Evolutionary conservation across 1,284 basidiomycete species (phyloP).

Genomic region (Ustilago esculenta): DNA sequence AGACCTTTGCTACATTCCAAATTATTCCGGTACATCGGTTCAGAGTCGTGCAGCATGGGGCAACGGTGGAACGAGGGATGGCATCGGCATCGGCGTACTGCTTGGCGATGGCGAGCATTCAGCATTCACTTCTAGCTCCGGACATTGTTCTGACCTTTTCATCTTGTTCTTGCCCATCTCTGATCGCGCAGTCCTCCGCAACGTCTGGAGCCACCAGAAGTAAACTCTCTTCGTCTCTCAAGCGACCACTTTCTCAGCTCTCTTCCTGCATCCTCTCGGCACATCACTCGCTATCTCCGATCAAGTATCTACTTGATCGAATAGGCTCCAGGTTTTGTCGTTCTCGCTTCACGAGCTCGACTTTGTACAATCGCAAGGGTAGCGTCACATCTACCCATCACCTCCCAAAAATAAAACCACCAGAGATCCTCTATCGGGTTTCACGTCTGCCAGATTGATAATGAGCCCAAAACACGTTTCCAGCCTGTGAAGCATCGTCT

Average conservation of each 20-base stretch:
- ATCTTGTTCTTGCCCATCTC: too few relatives aligned
- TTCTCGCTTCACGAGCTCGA: not conserved
- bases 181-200: conserved; percentile 51
- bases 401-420: conserved; percentile 12
- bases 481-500: too few relatives aligned
- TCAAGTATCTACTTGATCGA: too few relatives aligned
- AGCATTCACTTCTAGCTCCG: too few relatives aligned
- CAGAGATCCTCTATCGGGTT: conserved; percentile 14
- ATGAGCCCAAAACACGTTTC: too few relatives aligned
- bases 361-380: conserved; percentile 27
- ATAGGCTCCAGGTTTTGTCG: conserved; percentile 4
- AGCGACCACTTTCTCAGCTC: conserved; percentile 6
- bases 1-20: conserved; percentile 61
- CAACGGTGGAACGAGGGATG: not conserved
- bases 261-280: conserved; percentile 4
- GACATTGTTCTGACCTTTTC: conserved; percentile 14
- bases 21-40: not conserved
- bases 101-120: not conserved
- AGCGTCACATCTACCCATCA: conserved; percentile 2
- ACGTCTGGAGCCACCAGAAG: conserved; percentile 61
- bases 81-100: not conserved
- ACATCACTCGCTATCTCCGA: not conserved
- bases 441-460: conserved; percentile 2
- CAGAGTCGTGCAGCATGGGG: too few relatives aligned
- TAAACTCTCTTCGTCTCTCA: conserved; percentile 11